These are phyloP conservation scores for Chenopodium berlandieri DNA, from an alignment of 148 eudicot species.

Conservation along the genomic window DNA sequence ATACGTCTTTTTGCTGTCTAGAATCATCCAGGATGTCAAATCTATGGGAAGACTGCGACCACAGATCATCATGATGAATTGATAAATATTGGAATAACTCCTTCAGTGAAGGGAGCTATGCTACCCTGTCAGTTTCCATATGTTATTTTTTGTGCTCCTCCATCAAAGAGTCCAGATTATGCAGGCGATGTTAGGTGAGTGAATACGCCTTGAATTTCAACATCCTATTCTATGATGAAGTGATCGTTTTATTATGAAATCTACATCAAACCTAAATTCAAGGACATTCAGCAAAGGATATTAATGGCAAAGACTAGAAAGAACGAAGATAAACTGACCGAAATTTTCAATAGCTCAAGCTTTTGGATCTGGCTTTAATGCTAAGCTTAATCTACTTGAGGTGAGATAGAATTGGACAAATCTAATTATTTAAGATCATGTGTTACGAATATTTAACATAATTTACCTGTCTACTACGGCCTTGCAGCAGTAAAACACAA, in stretches of 20 bases:
- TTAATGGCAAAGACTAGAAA: not conserved
- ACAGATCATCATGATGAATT: constrained; percentile 76
- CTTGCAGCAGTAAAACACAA: too few relatives aligned
- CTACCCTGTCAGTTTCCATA: constrained; percentile 47
- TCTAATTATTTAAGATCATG: not conserved
- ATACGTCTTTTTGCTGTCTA: constrained; percentile 24
- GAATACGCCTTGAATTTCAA: not conserved
- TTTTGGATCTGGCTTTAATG: not conserved
- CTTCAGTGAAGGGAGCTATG: constrained; percentile 46
- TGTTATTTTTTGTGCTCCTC: constrained; percentile 93
- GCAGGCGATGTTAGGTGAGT: constrained; percentile 67
- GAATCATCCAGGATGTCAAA: constrained; percentile 65
- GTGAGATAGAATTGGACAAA: too few relatives aligned
- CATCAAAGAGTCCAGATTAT: constrained; percentile 57
- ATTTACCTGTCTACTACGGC: too few relatives aligned
- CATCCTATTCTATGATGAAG: not conserved
- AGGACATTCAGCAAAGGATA: not conserved
- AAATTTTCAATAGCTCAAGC: not conserved
- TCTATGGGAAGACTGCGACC: constrained; percentile 69
- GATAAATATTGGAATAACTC: constrained; percentile 59
- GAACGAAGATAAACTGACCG: not conserved
- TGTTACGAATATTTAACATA: too few relatives aligned
- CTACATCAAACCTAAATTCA: not conserved
- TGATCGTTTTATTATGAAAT: not conserved
- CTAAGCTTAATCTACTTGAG: not conserved